Conservation (phyloP, 768 basidiomycete species). For the Leccinum obscurum region DNA sequence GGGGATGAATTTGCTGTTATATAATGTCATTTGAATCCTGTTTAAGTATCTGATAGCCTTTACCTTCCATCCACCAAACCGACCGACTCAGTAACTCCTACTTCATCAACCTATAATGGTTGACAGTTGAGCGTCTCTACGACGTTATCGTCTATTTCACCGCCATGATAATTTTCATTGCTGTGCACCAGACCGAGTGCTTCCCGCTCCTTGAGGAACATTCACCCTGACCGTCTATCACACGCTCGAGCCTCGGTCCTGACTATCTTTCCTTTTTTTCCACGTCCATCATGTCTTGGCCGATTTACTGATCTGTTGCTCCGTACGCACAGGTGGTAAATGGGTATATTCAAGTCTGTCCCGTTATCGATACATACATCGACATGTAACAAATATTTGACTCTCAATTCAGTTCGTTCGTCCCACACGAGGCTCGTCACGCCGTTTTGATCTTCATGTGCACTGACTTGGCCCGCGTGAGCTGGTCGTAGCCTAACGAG, state of each 20-base stretch:
- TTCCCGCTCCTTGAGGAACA: slow-evolving; percentile 32
- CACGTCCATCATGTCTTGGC: not conserved
- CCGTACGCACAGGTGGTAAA: not conserved
- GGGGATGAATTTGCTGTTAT: no score
- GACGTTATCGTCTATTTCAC: no score
- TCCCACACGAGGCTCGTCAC: not conserved
- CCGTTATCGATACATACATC: no score
- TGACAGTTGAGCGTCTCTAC: no score
- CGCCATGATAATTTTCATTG: no score
- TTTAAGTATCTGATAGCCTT: no score
- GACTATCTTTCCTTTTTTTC: slow-evolving; percentile 9
- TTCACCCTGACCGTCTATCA: slow-evolving; percentile 31
- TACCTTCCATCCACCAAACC: no score
- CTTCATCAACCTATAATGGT: no score
- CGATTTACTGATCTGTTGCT: not conserved
- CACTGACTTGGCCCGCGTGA: slow-evolving; percentile 78
- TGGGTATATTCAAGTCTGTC: no score
- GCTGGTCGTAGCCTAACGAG: slow-evolving; percentile 78
- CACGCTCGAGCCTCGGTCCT: slow-evolving; percentile 36
- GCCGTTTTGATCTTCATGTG: slow-evolving; percentile 78
- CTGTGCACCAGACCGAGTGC: slow-evolving; percentile 39
- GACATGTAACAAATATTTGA: not conserved
- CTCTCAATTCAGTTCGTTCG: not conserved
- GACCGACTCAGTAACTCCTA: no score
- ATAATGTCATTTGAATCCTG: no score